A percentile compares a stretch with the other conserved stretches of the same genome.
Conservation (phyloP, 1,139 yeast genomes). For the Nakaseomyces delphensis region DNA sequence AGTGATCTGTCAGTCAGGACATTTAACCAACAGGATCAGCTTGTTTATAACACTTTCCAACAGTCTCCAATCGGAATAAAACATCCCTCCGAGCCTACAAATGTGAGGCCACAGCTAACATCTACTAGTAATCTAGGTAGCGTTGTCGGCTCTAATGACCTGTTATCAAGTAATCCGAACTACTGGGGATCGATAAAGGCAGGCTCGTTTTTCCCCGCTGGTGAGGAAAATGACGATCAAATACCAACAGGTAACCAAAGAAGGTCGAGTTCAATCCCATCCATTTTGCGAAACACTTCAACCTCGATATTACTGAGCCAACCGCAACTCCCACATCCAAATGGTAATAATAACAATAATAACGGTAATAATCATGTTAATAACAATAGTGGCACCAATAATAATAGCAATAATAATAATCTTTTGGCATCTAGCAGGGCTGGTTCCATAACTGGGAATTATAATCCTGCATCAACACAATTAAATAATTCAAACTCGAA, state of each 20-base stretch:
- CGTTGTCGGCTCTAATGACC: conserved; percentile 8
- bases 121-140: conserved; percentile 16
- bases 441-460: conserved; percentile 1
- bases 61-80: conserved; percentile 14
- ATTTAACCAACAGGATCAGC: conserved; percentile 17
- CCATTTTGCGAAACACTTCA: conserved; percentile 19
- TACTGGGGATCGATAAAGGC: conserved; percentile 4
- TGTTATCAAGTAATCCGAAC: conserved; percentile 3
- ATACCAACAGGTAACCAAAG: conserved; percentile 8
- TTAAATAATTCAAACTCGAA: conserved; percentile 13
- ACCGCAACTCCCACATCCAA: conserved; percentile 20
- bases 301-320: conserved; percentile 14
- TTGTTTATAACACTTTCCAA: conserved; percentile 14
- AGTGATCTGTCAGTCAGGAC: conserved; percentile 25
- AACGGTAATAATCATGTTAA: conserved; percentile 14
- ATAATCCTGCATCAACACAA: neutral
- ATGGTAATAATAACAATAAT: conserved; percentile 10
- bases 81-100: conserved; percentile 6
- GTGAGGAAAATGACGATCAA: conserved; percentile 18
- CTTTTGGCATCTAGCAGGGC: conserved; percentile 2
- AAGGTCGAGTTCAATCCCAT: conserved; percentile 21
- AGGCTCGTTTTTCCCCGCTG: conserved; percentile 8
- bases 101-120: conserved; percentile 6
- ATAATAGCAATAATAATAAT: conserved; percentile 9
- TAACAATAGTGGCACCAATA: conserved; percentile 21